A percentile compares a stretch with the other conserved stretches of the same genome.
Evolutionary conservation across 352 stramenopile genomes (phyloP).

Genomic region (Pythium biforme): DNA sequence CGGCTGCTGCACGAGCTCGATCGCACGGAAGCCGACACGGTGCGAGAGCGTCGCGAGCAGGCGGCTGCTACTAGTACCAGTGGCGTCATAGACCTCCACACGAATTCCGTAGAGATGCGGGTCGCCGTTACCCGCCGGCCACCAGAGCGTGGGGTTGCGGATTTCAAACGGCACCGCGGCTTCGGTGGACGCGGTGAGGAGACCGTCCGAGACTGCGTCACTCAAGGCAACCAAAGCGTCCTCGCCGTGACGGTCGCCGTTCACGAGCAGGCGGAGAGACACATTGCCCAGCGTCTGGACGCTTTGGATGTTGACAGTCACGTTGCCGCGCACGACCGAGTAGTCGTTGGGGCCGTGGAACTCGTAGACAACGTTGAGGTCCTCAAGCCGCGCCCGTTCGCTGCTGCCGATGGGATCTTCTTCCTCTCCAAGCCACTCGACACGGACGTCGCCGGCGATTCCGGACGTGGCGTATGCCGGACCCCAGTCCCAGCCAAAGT

Average conservation of each 20-base stretch:
- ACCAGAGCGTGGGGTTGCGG: conserved; percentile 59
- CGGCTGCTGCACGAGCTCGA: conserved; percentile 61
- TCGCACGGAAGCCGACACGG: conserved; percentile 50
- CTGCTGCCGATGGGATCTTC: not conserved
- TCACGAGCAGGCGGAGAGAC: conserved; percentile 48
- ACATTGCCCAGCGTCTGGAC: conserved; percentile 10
- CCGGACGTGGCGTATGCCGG: conserved; percentile 66
- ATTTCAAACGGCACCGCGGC: conserved; percentile 14
- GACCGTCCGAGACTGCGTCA: not conserved
- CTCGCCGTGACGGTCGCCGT: conserved; percentile 30
- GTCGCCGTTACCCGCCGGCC: conserved; percentile 59
- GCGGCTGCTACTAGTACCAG: not conserved
- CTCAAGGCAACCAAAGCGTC: not conserved
- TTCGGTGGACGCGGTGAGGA: conserved; percentile 1
- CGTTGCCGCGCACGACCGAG: conserved; percentile 40
- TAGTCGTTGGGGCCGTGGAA: conserved; percentile 36
- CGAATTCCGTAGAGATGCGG: conserved; percentile 61
- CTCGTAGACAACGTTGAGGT: conserved; percentile 44
- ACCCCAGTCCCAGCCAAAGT: conserved; percentile 90
- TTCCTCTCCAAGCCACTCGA: conserved; percentile 35
- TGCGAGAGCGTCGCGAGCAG: conserved; percentile 28
- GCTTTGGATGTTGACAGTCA: conserved; percentile 38
- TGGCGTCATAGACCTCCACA: conserved; percentile 28
- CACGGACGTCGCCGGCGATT: conserved; percentile 49
- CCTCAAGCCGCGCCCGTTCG: conserved; percentile 5